Evolutionary conservation across 306 rosid species (phyloP), one percentile per base, ranked within the genome.

Genomic region (Ceratonia siliqua): DNA sequence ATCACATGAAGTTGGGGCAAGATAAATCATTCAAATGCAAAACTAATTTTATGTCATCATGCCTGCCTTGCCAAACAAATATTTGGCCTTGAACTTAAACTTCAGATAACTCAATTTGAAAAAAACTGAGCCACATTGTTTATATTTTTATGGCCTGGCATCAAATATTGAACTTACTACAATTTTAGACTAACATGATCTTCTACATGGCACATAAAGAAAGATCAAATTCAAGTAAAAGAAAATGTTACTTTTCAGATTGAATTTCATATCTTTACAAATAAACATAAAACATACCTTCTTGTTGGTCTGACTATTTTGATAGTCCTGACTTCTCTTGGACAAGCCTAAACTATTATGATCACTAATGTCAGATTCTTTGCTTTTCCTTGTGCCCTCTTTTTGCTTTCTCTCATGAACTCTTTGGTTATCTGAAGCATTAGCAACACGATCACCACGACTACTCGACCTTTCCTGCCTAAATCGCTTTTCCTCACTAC

Each of bases 391-490:
- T 50, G 85, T 63, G 62, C 81, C 91, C 70, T 95, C 98, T 78
- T 81, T 92, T 77, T 83, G 87, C 76, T 81, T 91, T 79, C 84
- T 91, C 76, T 91, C 96, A 43, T 85, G 86, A 57, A 81, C 69
- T 85, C 85, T 87, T 30, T 77, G 96, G 81, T 52, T 87, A 78
- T 91, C 96, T 65, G 87, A 82, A 83, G 80, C 79, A 89, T 62
- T 89, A 78, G 81, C 78, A 68, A 76, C 86, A 72, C 82, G 97
- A 80, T 89, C 94, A 83, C 89, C 83, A 21, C 87, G 94, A 75
- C 89, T 78, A 74, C 85, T 87, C 65, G 98, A 85, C 68, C 90
- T 88, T 81, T 92, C 99, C 82, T 71, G 88, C 85, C 90, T 91
- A 35, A 93, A 83, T 86, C 90, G 80, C 75, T 82, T 92, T 80